phyloP scores from a whole-genome alignment of 2,329 filamentous ascomycete genomes.

The Aspergillus spinulosporus region DNA sequence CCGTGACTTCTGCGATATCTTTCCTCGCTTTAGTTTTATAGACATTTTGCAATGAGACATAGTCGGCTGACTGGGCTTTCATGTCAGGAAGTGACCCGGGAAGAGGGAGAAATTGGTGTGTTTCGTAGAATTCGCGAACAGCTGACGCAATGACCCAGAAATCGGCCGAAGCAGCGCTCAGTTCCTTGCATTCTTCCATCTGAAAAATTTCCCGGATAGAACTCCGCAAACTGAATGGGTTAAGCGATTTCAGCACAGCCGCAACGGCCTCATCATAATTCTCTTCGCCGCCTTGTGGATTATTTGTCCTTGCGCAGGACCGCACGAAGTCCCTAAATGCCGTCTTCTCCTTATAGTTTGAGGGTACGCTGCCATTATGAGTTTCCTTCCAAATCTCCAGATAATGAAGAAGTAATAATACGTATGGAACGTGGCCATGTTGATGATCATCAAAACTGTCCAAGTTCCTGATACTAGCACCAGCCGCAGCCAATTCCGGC shows the following conservation, averaged over 20 bases:
- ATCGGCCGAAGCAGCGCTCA: slow-evolving; percentile 53
- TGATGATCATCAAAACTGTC: slow-evolving; percentile 72
- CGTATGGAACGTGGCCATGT: slow-evolving; percentile 88
- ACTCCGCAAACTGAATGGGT: slow-evolving; percentile 65
- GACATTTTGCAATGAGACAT: slow-evolving; percentile 85
- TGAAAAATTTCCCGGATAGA: slow-evolving; percentile 77
- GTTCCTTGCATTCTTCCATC: slow-evolving; percentile 58
- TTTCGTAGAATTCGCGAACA: slow-evolving; percentile 72
- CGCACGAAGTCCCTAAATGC: slow-evolving; percentile 74
- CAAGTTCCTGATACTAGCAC: slow-evolving; percentile 64
- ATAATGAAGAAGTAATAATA: slow-evolving; percentile 79
- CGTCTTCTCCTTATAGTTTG: slow-evolving; percentile 79
- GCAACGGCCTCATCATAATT: slow-evolving; percentile 92
- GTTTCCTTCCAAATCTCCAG: slow-evolving; percentile 73
- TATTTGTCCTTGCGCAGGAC: slow-evolving; percentile 67
- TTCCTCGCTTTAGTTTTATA: slow-evolving; percentile 85
- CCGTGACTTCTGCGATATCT: slow-evolving; percentile 74
- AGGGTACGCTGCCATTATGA: slow-evolving; percentile 69
- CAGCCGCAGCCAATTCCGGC: slow-evolving; percentile 73
- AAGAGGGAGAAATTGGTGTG: slow-evolving; percentile 73
- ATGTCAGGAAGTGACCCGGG: slow-evolving; percentile 91
- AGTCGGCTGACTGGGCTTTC: slow-evolving; percentile 90
- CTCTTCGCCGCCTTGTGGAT: slow-evolving; percentile 84
- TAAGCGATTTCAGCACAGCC: slow-evolving; percentile 85
- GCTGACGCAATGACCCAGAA: slow-evolving; percentile 92